Evolutionary conservation across 2,329 filamentous ascomycete genomes (phyloP).

Genomic region (Amauroascus verrucosus): DNA sequence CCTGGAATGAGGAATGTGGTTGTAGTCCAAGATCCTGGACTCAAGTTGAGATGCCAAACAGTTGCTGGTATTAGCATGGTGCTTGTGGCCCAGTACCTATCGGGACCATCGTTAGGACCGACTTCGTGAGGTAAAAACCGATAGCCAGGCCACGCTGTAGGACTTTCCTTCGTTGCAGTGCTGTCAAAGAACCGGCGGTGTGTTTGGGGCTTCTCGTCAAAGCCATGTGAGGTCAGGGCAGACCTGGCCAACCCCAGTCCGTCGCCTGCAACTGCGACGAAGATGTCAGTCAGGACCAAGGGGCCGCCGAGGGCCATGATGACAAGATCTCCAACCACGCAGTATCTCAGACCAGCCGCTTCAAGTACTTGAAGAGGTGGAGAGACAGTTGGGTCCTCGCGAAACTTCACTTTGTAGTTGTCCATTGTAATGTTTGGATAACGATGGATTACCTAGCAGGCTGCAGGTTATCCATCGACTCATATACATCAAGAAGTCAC

Average conservation of each 20-base stretch:
- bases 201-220: neutral
- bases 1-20: neutral
- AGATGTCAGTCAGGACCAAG: constrained; percentile 2
- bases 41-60: constrained; percentile 11
- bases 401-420: neutral
- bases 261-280: constrained; percentile 11
- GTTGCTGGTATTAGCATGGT: constrained; percentile 2
- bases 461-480: too few relatives aligned
- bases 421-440: neutral
- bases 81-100: neutral
- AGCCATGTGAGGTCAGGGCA: constrained; percentile 1
- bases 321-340: constrained; percentile 11
- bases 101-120: neutral
- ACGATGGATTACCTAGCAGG: too few relatives aligned
- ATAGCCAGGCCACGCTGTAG: constrained; percentile 9
- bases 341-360: constrained; percentile 9
- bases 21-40: neutral
- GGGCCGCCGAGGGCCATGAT: constrained; percentile 1
- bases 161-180: neutral
- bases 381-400: neutral
- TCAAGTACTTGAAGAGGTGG: constrained; percentile 1
- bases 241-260: constrained; percentile 1
- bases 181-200: neutral
- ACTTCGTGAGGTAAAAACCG: constrained; percentile 5
- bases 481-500: too few relatives aligned